phyloP scores from a whole-genome alignment of 176 grass and related monocot species.

The Phoenix dactylifera region DNA sequence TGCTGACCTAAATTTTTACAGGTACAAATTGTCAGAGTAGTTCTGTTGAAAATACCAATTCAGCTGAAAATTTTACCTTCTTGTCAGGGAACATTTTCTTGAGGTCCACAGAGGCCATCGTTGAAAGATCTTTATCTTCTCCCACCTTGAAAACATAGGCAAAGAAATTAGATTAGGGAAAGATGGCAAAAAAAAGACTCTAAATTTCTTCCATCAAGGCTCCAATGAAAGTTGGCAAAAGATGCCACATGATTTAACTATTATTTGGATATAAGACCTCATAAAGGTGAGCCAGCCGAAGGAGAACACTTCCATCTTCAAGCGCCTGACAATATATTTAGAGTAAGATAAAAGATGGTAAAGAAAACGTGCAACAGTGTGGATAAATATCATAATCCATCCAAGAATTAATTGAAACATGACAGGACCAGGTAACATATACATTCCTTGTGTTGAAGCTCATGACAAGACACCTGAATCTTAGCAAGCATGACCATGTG shows the following conservation, averaged over 20 bases:
- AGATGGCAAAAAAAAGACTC: background rate
- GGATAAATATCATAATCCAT: too few species aligned
- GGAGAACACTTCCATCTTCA: slow-evolving; percentile 63
- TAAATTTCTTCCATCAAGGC: too few species aligned
- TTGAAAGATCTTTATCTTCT: slow-evolving; percentile 67
- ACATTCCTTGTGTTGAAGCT: too few species aligned
- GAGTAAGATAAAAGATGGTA: slow-evolving; percentile 8
- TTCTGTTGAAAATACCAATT: too few species aligned
- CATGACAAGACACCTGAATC: too few species aligned
- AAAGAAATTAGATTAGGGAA: slow-evolving; percentile 2
- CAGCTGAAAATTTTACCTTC: slow-evolving; percentile 36
- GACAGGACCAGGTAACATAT: too few species aligned
- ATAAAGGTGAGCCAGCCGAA: slow-evolving; percentile 81
- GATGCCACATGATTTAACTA: too few species aligned
- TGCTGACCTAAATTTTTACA: slow-evolving; percentile 33
- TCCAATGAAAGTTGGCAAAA: too few species aligned
- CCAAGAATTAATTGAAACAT: too few species aligned
- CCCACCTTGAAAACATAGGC: slow-evolving; percentile 25
- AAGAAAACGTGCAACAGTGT: too few species aligned
- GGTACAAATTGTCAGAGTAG: slow-evolving; percentile 17
- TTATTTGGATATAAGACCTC: slow-evolving; percentile 36
- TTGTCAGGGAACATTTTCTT: slow-evolving; percentile 70
- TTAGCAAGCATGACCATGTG: too few species aligned
- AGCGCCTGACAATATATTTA: slow-evolving; percentile 41
- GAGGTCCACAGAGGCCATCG: slow-evolving; percentile 48